Conservation (phyloP, 2,329 filamentous ascomycete genomes). For the Penicillium sp. region DNA sequence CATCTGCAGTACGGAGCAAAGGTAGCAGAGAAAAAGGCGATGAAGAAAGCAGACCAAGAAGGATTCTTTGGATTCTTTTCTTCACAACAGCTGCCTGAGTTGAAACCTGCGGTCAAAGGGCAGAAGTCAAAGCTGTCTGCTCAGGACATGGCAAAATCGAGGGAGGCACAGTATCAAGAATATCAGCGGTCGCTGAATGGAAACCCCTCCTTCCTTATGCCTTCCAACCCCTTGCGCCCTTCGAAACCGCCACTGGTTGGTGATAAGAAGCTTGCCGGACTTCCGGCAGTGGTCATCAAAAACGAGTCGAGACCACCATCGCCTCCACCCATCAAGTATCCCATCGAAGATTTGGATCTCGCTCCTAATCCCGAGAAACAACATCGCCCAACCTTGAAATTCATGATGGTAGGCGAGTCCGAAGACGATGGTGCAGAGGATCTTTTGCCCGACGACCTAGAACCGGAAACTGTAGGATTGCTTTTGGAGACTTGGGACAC, state of each 20-base stretch:
- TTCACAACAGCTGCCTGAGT: constrained; percentile 62
- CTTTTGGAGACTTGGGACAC: constrained; percentile 94
- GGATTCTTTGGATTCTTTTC: constrained; percentile 53
- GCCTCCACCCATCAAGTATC: constrained; percentile 82
- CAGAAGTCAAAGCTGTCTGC: constrained; percentile 58
- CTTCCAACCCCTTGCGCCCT: constrained; percentile 32
- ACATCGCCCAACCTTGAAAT: constrained; percentile 73
- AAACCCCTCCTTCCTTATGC: constrained; percentile 43
- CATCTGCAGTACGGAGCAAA: constrained; percentile 81
- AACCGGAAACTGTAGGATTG: constrained; percentile 80
- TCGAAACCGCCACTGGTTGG: constrained; percentile 32
- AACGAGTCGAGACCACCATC: constrained; percentile 59
- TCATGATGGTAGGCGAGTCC: constrained; percentile 66
- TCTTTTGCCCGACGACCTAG: constrained; percentile 54
- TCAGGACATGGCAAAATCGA: constrained; percentile 48
- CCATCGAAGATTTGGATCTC: constrained; percentile 89
- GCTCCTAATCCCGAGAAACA: constrained; percentile 62
- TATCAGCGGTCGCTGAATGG: constrained; percentile 48
- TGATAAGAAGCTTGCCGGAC: constrained; percentile 33
- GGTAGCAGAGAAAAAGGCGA: constrained; percentile 71
- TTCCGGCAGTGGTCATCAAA: constrained; percentile 44
- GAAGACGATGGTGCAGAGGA: constrained; percentile 49
- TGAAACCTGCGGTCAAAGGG: constrained; percentile 71
- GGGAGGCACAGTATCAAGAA: constrained; percentile 50
- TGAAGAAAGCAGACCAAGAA: constrained; percentile 57